Evolutionary conservation across 2,329 filamentous ascomycete species (phyloP).

Genomic region (Neurospora crassa): DNA sequence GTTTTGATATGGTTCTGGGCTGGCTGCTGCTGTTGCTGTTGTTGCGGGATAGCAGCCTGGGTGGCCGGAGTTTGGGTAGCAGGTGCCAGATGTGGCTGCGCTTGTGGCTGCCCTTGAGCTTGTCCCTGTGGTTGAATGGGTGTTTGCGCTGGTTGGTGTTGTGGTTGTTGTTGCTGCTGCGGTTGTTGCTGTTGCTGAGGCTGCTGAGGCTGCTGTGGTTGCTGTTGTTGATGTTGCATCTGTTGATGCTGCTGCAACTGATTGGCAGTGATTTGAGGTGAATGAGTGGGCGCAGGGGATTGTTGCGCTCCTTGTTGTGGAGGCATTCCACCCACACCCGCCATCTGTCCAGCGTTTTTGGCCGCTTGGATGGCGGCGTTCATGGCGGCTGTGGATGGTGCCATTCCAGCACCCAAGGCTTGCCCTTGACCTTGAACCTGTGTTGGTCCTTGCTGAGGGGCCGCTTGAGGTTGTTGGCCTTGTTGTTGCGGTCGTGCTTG

Average conservation of each 20-base stretch:
- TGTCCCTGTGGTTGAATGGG: slow-evolving; percentile 14
- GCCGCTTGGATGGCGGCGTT: slow-evolving; percentile 36
- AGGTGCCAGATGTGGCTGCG: slow-evolving; percentile 8
- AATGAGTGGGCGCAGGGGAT: background rate
- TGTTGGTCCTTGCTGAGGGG: background rate
- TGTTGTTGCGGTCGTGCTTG: slow-evolving; percentile 8
- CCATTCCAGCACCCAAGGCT: background rate
- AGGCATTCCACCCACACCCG: slow-evolving; percentile 13
- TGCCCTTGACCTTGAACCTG: background rate
- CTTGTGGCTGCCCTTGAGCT: slow-evolving; percentile 19
- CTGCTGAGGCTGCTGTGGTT: slow-evolving; percentile 7
- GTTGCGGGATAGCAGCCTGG: slow-evolving; percentile 11
- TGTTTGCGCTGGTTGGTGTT: slow-evolving; percentile 14
- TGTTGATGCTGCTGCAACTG: slow-evolving; percentile 12
- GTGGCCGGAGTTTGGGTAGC: background rate
- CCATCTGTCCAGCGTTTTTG: slow-evolving; percentile 27
- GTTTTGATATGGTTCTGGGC: slow-evolving; percentile 25
- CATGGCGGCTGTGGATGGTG: slow-evolving; percentile 25
- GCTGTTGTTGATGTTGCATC: slow-evolving; percentile 12
- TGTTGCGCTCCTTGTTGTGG: slow-evolving; percentile 16
- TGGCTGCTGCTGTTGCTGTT: slow-evolving; percentile 12
- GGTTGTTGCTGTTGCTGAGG: slow-evolving; percentile 16
- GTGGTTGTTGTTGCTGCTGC: slow-evolving; percentile 18
- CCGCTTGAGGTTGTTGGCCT: slow-evolving; percentile 1
- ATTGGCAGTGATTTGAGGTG: slow-evolving; percentile 7